phyloP scores from a whole-genome alignment of 495 filamentous ascomycete genomes.

The Niebla homalea region DNA sequence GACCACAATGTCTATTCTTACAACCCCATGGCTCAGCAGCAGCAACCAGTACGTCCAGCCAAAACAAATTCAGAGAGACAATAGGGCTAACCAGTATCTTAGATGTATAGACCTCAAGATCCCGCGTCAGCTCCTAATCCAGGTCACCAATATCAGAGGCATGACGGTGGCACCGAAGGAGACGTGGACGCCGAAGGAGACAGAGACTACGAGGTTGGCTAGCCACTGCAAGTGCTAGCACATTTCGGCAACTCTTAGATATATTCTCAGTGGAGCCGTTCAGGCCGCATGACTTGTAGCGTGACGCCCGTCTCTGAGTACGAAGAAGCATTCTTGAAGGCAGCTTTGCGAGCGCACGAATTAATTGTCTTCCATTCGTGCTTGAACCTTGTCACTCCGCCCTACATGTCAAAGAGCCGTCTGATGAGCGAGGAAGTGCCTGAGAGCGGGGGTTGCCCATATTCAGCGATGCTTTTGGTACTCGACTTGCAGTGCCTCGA shows the following conservation, averaged over 20 bases:
- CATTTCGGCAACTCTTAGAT: constrained; percentile 7
- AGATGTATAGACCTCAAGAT: constrained; percentile 43
- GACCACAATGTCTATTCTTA: constrained; percentile 72
- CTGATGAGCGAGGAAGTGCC: too few relatives aligned
- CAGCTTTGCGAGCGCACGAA: too few relatives aligned
- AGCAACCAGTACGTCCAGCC: constrained; percentile 41
- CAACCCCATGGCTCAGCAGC: constrained; percentile 67
- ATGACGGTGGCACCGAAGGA: constrained; percentile 35
- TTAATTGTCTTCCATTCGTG: too few relatives aligned
- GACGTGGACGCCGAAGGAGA: constrained; percentile 48
- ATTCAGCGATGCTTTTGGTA: too few relatives aligned
- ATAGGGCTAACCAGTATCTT: background rate
- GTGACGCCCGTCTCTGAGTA: constrained; percentile 8
- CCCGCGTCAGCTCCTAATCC: constrained; percentile 27
- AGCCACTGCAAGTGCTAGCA: constrained; percentile 5
- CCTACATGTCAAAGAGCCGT: too few relatives aligned
- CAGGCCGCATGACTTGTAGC: background rate
- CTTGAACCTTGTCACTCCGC: too few relatives aligned
- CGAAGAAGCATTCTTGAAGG: too few relatives aligned
- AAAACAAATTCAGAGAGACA: background rate
- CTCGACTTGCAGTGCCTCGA: too few relatives aligned
- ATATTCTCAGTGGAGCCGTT: constrained; percentile 11
- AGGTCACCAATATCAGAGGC: constrained; percentile 27
- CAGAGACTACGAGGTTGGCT: constrained; percentile 41
- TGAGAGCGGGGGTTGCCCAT: too few relatives aligned